Evolutionary conservation across 2,329 filamentous ascomycete species (phyloP), one percentile per base, ranked within the genome.

Genomic region (Pezicula carpinea): DNA sequence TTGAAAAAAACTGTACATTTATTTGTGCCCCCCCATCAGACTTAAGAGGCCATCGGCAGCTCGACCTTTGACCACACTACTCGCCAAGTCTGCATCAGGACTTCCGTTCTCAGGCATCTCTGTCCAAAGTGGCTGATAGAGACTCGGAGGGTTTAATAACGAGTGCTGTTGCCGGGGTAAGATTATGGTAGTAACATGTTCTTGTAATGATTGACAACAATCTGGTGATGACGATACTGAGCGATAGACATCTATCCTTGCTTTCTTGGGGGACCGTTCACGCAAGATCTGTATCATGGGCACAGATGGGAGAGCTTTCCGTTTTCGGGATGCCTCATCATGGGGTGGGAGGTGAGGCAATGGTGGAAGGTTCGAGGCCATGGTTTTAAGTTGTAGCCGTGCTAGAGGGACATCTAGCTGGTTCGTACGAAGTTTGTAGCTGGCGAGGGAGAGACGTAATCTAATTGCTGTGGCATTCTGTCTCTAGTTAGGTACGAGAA

Each of bases 401-500:
- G 81, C 72, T 51, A 88, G 74, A 1, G 85, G 82, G 22, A 87
- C 73, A 48, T 77, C 69, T 45, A 81, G 76, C 65, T 91, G 87
- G 50, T 85, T 82, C 2, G 86, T 90, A 48, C 76, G 77, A 54
- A 91, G 73, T 66, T 90, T 90, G 72, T 89, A 90, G 59, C 77
- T 78, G 13, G 85, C 87, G 17, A 89, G 76, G 22, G 78, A 74
- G 14, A 91, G 77, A n/a, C 85, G 77, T 8, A 88, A 74, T 43
- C 77, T 77, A 38, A 90, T 71, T 41, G 81, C 77, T 59, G 85
- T 78, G 17, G 82, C 83, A 66, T 79, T 77, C 76, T 86, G 29
- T 23, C 31, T 29, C 38, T 39, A 29, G 26, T 29, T 29, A 29
- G 26, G 26, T 29, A 10, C 26, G 13, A 2, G 26, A 29, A 29